A percentile compares a stretch with the other conserved stretches of the same genome.
Conservation (phyloP, 176 grass and related monocot species). For the Calamus simplicifolius region DNA sequence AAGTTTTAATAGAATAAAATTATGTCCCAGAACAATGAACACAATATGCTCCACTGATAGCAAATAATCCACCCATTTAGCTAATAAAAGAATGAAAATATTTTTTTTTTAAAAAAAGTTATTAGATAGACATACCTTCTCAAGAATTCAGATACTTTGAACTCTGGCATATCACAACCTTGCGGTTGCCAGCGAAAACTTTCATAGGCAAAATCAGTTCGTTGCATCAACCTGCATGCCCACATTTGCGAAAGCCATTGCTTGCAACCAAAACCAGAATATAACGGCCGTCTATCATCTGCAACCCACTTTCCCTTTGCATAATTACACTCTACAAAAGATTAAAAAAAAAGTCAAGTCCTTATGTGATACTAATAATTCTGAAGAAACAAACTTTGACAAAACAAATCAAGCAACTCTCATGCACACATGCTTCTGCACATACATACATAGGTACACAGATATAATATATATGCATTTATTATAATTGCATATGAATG, state of each 20-base stretch:
- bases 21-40: neutral
- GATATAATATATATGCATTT: no score
- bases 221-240: slow-evolving; percentile 88
- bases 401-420: no score
- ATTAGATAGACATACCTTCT: slow-evolving; percentile 31
- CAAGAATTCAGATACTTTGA: slow-evolving; percentile 55
- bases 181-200: slow-evolving; percentile 72
- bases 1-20: neutral
- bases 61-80: neutral
- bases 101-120: neutral
- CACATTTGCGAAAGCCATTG: slow-evolving; percentile 87
- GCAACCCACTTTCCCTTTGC: slow-evolving; percentile 82
- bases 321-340: slow-evolving; percentile 61
- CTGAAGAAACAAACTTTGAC: neutral
- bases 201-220: slow-evolving; percentile 61
- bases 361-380: neutral
- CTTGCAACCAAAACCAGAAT: slow-evolving; percentile 81
- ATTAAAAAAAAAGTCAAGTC: neutral
- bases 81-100: neutral
- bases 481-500: no score
- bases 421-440: no score
- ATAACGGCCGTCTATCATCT: slow-evolving; percentile 57
- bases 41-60: neutral
- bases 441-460: no score
- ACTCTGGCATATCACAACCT: slow-evolving; percentile 74